phyloP scores from a whole-genome alignment of 306 rosid genomes.

The Corylus heterophylla region DNA sequence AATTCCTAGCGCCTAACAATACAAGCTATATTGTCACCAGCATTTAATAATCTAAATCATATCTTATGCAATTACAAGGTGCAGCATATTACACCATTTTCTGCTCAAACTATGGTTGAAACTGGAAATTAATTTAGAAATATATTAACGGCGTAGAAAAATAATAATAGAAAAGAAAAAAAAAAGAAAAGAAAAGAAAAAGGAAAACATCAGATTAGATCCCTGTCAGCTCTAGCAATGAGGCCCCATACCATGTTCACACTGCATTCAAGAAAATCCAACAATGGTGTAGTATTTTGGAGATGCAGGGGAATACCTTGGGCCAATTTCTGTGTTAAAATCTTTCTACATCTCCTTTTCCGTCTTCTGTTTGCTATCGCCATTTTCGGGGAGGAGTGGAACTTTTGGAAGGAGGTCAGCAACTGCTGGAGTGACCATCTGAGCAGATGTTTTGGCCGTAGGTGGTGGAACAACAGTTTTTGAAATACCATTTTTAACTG shows the following conservation, averaged over 20 bases:
- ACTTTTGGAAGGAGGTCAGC: conserved; percentile 34
- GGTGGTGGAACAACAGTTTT: conserved; percentile 46
- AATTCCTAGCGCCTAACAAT: conserved; percentile 26
- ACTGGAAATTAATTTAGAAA: conserved; percentile 52
- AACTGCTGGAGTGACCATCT: conserved; percentile 37
- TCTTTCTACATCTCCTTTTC: conserved; percentile 44
- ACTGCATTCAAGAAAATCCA: conserved; percentile 33
- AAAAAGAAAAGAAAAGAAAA: conserved; percentile 23
- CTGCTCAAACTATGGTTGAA: conserved; percentile 48
- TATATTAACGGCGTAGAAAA: conserved; percentile 42
- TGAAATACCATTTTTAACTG: conserved; percentile 50
- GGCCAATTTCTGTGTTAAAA: conserved; percentile 45
- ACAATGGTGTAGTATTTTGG: conserved; percentile 27
- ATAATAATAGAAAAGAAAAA: conserved; percentile 30
- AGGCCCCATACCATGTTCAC: conserved; percentile 37
- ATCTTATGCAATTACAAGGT: conserved; percentile 49
- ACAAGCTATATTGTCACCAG: conserved; percentile 20
- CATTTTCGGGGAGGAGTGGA: conserved; percentile 51
- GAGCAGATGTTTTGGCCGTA: conserved; percentile 35
- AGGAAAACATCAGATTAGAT: conserved; percentile 27
- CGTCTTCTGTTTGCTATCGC: conserved; percentile 45
- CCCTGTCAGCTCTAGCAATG: conserved; percentile 36
- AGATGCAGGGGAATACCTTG: conserved; percentile 37
- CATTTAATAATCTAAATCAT: conserved; percentile 32
- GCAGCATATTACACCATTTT: conserved; percentile 64